Evolutionary conservation across 768 basidiomycete genomes (phyloP), one percentile per base, ranked within the genome.

Genomic region (Suillus lakei): DNA sequence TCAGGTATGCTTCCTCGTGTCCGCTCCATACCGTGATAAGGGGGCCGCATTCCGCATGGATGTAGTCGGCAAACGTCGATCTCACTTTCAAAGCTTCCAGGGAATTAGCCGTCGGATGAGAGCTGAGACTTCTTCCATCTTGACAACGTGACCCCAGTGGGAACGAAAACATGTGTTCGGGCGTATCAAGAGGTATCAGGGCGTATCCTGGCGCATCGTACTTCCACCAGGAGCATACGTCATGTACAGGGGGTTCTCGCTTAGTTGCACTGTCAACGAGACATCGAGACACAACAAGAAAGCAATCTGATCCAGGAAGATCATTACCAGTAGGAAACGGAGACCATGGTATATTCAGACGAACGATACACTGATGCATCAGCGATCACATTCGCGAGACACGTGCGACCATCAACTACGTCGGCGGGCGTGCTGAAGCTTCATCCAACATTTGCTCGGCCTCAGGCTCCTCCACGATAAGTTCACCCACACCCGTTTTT

Each of bases 381-480:
- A 56, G 30, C 6, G 43, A 41, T 28, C 23, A 58, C 41, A 59
- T 26, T 54, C 43, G 34, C 16, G 43, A 39, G 44, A 55, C 12
- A 26, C 43, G 16, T 56, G 41, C 46, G 21, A 56, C 36, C 38
- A 26, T 16, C 21, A 54, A 39, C 26, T 38, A 55, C 50, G 39
- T 26, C 26, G n/a, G 64, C 46, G 48, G 70, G 43, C 38, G 16
- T 16, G 60, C 55, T 38, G 32, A 12, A 3, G 7, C 66, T n/a
- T 68, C 76, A 56, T 84, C 83, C 60, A 81, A 74, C 62, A 80
- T 89, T 72, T 88, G 89, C 70, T 95, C 93, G 4, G 78, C 81
- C 70, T 88, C 86, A 5, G 86, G 86, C 60, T 88, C 86, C 71
- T 87, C 86, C 43, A 89, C 85, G 62, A 95, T 95, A 59, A 85